Base-by-base conservation (phyloP, 2,329 filamentous ascomycete genomes). In the Magnaporthales sp. region DNA sequence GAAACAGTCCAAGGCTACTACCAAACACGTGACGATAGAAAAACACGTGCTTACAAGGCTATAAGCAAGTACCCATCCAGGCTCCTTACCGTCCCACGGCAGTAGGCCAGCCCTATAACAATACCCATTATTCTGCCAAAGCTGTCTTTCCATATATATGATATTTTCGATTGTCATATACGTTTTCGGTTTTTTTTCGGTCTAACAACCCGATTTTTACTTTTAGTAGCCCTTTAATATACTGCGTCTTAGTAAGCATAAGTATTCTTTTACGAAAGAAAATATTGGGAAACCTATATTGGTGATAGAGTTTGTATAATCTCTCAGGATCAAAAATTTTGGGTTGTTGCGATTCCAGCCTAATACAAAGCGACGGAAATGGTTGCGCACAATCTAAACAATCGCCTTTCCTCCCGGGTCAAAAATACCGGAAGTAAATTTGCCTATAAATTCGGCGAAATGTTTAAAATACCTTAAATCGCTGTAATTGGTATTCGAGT, bases 401-500 rank as follows among this genome's bases (percentile, higher is more conserved):
- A 64, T 67, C 1, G 58, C 13, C 22, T 51, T 67, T 51, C 67
- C 63, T 32, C 27, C 63, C 22, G 58, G 58, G 51, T 66, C 58
- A 31, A 67, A 26, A 15, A 66, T 29, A 5, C 56, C 64, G 56
- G 29, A n/a, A 32, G 63, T 63, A 38, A 3, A 67, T 3, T 51
- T 67, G 29, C n/a, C 56, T 29, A 67, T 67, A 31, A 67, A 67
- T 27, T 66, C 63, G 38, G 66, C 66, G 58, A 67, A 67, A 56
- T 63, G 30, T 32, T 67, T 67, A 22, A 67, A 19, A 60, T 60
- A 66, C 24, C 66, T 66, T 27, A 66, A 54, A 22, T 27, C 58
- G 24, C 66, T 32, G 6, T 31, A 9, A 63, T 24, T 66, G 10
- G 30, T 26, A 24, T 61, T 15, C 22, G 58, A 24, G 46, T 58